phyloP scores from a whole-genome alignment of 768 basidiomycete species.

The Cyclocybe aegerita region DNA sequence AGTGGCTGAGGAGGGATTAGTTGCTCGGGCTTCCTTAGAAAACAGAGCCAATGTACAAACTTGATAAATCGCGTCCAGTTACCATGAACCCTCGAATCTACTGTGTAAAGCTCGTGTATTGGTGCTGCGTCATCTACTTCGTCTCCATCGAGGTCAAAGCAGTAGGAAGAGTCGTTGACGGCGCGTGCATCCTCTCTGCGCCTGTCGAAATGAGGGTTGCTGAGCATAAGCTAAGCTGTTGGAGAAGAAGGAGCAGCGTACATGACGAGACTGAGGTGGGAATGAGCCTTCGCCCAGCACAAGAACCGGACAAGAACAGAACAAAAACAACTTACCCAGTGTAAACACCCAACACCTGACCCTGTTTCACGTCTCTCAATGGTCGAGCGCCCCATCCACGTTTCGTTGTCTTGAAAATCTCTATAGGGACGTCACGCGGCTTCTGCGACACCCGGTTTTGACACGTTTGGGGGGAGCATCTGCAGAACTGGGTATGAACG shows the following conservation, averaged over 20 bases:
- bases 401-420: constrained; percentile 62
- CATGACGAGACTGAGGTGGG: constrained; percentile 41
- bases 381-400: constrained; percentile 71
- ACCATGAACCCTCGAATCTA: constrained; percentile 57
- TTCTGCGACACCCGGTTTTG: constrained; percentile 61
- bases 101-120: constrained; percentile 42
- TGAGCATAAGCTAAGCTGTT: not conserved
- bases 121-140: constrained; percentile 34
- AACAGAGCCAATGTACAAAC: constrained; percentile 33
- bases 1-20: constrained; percentile 48
- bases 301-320: not conserved
- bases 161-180: constrained; percentile 41
- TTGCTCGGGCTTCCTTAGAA: not conserved
- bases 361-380: constrained; percentile 35
- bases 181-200: constrained; percentile 40
- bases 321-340: constrained; percentile 49
- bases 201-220: constrained; percentile 25
- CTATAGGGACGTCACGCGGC: constrained; percentile 54
- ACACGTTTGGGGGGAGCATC: constrained; percentile 41
- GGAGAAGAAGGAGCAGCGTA: constrained; percentile 19
- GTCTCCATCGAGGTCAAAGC: constrained; percentile 66
- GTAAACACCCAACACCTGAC: constrained; percentile 67
- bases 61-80: constrained; percentile 77
- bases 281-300: constrained; percentile 1
- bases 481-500: constrained; percentile 35